phyloP scores from a whole-genome alignment of 106 monocot genomes.

The Phalaenopsis equestris region DNA sequence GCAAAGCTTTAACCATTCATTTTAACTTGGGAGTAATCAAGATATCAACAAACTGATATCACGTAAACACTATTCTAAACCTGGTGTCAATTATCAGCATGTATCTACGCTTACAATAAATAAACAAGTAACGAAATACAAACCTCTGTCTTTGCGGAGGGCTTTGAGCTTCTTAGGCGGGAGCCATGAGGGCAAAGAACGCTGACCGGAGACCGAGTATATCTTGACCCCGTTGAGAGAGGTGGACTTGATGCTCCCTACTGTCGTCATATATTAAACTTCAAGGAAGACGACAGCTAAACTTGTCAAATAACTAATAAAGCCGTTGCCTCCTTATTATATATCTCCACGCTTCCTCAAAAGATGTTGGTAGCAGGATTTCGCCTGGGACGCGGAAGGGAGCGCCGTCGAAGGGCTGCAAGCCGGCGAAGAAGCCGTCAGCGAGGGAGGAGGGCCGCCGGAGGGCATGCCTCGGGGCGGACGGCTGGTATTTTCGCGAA shows the following conservation, averaged over 20 bases:
- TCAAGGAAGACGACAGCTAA: neutral
- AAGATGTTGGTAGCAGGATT: neutral
- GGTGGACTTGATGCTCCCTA: slow-evolving; percentile 63
- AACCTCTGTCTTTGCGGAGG: slow-evolving; percentile 71
- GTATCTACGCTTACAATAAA: too few relatives aligned
- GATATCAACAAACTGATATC: too few relatives aligned
- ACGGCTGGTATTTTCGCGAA: too few relatives aligned
- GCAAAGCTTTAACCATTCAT: too few relatives aligned
- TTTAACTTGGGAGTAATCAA: too few relatives aligned
- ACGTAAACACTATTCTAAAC: too few relatives aligned
- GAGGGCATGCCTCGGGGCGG: too few relatives aligned
- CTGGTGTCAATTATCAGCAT: too few relatives aligned
- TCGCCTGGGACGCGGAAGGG: too few relatives aligned
- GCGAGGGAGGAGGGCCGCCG: too few relatives aligned
- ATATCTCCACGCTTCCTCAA: neutral
- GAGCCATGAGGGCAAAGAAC: slow-evolving; percentile 46
- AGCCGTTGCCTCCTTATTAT: neutral
- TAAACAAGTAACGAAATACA: neutral
- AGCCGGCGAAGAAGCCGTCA: too few relatives aligned
- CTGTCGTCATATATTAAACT: slow-evolving; percentile 1
- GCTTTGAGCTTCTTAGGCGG: slow-evolving; percentile 61
- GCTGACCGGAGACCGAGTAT: slow-evolving; percentile 60
- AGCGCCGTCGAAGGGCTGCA: too few relatives aligned
- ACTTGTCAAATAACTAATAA: neutral
- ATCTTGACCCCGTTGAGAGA: slow-evolving; percentile 73